These are phyloP conservation scores for Phytophthora palmivora DNA, from an alignment of 352 stramenopile species.

Conservation along the genomic window DNA sequence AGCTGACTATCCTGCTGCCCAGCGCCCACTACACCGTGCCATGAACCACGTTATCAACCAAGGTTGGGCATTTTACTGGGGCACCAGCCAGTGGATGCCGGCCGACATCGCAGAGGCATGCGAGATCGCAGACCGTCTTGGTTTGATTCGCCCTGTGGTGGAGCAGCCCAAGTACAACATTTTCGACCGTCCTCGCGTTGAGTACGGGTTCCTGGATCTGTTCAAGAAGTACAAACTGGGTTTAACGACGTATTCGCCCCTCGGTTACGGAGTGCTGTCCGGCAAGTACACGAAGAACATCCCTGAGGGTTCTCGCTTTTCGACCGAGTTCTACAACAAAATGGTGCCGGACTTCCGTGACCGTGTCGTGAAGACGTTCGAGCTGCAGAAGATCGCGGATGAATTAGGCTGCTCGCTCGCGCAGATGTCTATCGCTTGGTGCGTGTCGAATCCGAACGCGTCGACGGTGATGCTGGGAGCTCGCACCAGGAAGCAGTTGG, in stretches of 20 bases:
- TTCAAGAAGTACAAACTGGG: slow-evolving; percentile 66
- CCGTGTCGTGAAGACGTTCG: slow-evolving; percentile 32
- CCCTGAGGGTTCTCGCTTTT: slow-evolving; percentile 38
- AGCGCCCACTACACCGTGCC: no score
- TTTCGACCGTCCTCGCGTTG: slow-evolving; percentile 62
- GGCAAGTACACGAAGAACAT: slow-evolving; percentile 56
- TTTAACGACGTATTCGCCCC: slow-evolving; percentile 56
- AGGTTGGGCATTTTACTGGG: slow-evolving; percentile 37
- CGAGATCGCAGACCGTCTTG: slow-evolving; percentile 32
- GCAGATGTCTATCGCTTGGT: slow-evolving; percentile 34
- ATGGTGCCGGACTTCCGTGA: slow-evolving; percentile 41
- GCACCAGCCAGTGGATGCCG: slow-evolving; percentile 62
- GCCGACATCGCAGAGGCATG: slow-evolving; percentile 62
- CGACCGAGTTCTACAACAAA: slow-evolving; percentile 35
- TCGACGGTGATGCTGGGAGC: slow-evolving; percentile 61
- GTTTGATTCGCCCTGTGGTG: slow-evolving; percentile 43
- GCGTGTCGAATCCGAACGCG: slow-evolving; percentile 58
- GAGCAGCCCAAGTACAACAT: slow-evolving; percentile 78
- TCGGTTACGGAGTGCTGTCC: slow-evolving; percentile 53
- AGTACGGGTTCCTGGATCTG: slow-evolving; percentile 60
- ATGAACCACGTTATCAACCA: slow-evolving; percentile 34
- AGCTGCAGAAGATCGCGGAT: slow-evolving; percentile 49
- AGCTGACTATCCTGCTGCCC: no score
- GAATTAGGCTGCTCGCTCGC: slow-evolving; percentile 37
- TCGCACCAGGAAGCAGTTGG: slow-evolving; percentile 52